phyloP scores from a whole-genome alignment of 306 rosid genomes.

The Cucumis melo region DNA sequence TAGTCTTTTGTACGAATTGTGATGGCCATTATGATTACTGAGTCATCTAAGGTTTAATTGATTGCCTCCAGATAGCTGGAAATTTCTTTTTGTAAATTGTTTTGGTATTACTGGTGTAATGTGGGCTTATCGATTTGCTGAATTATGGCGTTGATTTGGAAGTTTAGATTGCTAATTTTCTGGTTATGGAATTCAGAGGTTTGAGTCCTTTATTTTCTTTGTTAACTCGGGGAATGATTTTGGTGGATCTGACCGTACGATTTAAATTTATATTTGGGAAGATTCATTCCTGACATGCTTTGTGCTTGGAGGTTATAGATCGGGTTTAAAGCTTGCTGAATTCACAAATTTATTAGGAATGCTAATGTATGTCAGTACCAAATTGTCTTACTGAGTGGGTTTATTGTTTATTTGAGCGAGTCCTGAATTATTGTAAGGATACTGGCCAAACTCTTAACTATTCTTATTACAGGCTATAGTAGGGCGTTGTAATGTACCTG shows the following conservation, averaged over 20 bases:
- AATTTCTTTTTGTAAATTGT: not conserved
- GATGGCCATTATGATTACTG: not conserved
- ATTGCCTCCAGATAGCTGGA: not conserved
- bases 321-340: not conserved
- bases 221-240: conserved; percentile 4
- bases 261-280: not conserved
- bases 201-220: not conserved
- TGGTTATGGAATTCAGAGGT: not conserved
- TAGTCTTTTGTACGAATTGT: not conserved
- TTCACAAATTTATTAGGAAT: not conserved
- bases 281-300: not conserved
- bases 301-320: not conserved
- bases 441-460: not conserved
- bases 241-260: conserved; percentile 29
- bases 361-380: not conserved
- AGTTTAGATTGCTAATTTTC: not conserved
- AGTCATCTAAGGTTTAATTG: not conserved
- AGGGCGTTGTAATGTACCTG: conserved; percentile 72
- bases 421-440: not conserved
- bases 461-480: conserved; percentile 55
- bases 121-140: conserved; percentile 1
- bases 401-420: not conserved
- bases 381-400: not conserved
- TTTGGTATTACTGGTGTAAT: not conserved
- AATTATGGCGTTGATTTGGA: not conserved